Conservation (phyloP, 192 early-diverging fungal species). For the Backusella westeae region DNA sequence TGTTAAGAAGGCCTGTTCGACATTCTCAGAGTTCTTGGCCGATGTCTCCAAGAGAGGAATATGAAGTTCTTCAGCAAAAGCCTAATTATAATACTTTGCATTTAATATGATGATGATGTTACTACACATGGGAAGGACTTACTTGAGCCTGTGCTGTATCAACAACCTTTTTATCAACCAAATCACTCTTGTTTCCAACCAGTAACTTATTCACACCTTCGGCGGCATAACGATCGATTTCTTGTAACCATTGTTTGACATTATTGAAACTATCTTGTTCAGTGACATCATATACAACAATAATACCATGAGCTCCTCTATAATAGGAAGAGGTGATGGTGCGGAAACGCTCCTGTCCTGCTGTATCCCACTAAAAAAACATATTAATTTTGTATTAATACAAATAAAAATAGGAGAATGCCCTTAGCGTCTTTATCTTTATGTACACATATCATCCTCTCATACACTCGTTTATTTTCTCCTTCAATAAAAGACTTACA, state of each 20-base stretch:
- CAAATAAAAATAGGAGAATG: background rate
- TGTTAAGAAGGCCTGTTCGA: constrained; percentile 98
- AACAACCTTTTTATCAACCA: constrained; percentile 91
- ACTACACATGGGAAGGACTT: background rate
- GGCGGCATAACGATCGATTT: constrained; percentile 96
- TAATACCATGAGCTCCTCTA: constrained; percentile 97
- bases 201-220: constrained; percentile 98
- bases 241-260: constrained; percentile 98
- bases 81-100: constrained; percentile 22
- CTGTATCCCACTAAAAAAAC: constrained; percentile 85
- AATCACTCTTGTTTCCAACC: constrained; percentile 98
- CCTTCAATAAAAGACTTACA: constrained; percentile 45
- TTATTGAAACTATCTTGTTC: constrained; percentile 94
- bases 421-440: background rate
- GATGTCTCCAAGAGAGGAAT: constrained; percentile 98
- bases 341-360: constrained; percentile 98
- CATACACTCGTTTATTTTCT: background rate
- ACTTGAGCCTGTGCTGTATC: constrained; percentile 33
- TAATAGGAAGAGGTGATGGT: constrained; percentile 99
- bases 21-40: constrained; percentile 97
- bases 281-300: constrained; percentile 98
- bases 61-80: constrained; percentile 84
- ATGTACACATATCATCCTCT: background rate
- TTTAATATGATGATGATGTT: background rate
- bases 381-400: background rate